Percentiles rank a stretch among this genome's conserved stretches.
Conservation (phyloP, 2,329 filamentous ascomycete genomes). For the Diaporthe eres region DNA sequence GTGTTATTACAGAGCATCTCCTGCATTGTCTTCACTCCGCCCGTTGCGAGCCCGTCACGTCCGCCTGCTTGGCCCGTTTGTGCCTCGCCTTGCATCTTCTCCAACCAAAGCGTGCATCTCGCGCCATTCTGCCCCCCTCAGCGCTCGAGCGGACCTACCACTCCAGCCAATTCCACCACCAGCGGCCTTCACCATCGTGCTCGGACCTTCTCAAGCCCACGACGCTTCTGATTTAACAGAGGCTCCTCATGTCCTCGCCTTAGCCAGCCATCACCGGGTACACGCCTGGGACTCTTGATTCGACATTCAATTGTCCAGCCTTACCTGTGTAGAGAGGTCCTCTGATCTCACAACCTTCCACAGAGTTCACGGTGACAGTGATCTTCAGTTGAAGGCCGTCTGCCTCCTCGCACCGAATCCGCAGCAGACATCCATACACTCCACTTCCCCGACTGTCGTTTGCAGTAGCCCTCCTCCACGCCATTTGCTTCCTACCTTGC, state of each 20-base stretch:
- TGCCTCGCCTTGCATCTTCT: conserved; percentile 37
- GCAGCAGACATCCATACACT: conserved; percentile 72
- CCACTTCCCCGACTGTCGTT: conserved; percentile 53
- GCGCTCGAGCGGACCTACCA: conserved; percentile 25
- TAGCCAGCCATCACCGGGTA: conserved; percentile 40
- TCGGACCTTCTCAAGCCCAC: conserved; percentile 34
- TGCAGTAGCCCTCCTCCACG: conserved; percentile 49
- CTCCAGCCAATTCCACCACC: conserved; percentile 26
- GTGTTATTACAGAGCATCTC: conserved; percentile 39
- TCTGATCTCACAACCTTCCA: conserved; percentile 25
- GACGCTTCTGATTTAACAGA: conserved; percentile 30
- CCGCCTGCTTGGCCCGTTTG: conserved; percentile 37
- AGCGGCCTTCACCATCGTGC: conserved; percentile 30
- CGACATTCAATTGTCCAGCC: conserved; percentile 43
- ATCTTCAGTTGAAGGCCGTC: conserved; percentile 58
- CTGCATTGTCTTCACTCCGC: conserved; percentile 32
- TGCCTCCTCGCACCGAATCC: conserved; percentile 56
- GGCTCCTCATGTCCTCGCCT: conserved; percentile 38
- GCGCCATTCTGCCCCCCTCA: conserved; percentile 34
- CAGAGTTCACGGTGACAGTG: conserved; percentile 62
- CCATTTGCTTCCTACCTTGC: conserved; percentile 26
- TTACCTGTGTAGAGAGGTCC: conserved; percentile 45
- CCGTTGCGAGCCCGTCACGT: conserved; percentile 33
- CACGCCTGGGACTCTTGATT: conserved; percentile 36
- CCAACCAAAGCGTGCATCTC: conserved; percentile 37